Evolutionary conservation across 768 basidiomycete species (phyloP).

Genomic region (Inosperma sp.): DNA sequence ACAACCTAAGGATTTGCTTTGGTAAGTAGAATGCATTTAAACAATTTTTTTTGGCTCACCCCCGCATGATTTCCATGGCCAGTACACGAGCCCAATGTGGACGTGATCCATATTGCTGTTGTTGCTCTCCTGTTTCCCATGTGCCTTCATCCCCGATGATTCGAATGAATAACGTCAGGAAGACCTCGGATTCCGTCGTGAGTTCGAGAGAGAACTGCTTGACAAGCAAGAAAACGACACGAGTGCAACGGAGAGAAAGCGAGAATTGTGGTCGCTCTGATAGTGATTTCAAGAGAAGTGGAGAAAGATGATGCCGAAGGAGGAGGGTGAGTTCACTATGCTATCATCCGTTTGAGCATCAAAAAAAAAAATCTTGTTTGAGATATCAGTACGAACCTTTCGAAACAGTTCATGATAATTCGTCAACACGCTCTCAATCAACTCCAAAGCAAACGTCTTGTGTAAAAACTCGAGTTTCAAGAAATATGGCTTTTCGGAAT

Average conservation of each 20-base stretch:
- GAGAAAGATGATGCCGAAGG: slow-evolving; percentile 86
- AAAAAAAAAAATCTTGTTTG: too few species aligned
- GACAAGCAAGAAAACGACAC: slow-evolving; percentile 89
- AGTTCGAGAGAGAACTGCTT: slow-evolving; percentile 87
- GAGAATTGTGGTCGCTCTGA: slow-evolving; percentile 84
- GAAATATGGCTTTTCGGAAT: slow-evolving; percentile 75
- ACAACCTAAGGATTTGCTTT: slow-evolving; percentile 75
- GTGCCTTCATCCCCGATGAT: slow-evolving; percentile 52
- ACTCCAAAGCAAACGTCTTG: slow-evolving; percentile 93
- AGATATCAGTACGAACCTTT: slow-evolving; percentile 44
- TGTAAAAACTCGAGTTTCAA: slow-evolving; percentile 78
- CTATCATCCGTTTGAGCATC: slow-evolving; percentile 33
- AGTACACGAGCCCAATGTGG: slow-evolving; percentile 88
- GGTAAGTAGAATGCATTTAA: slow-evolving; percentile 9
- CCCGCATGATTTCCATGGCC: slow-evolving; percentile 89
- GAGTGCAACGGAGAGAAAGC: slow-evolving; percentile 82
- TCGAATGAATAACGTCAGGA: slow-evolving; percentile 68
- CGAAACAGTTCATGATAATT: slow-evolving; percentile 87
- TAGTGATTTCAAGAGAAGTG: slow-evolving; percentile 79
- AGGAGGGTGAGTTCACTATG: slow-evolving; percentile 80
- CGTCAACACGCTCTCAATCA: slow-evolving; percentile 94
- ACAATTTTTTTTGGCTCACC: slow-evolving; percentile 37
- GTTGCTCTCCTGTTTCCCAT: slow-evolving; percentile 25
- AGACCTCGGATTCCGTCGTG: slow-evolving; percentile 79
- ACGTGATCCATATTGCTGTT: slow-evolving; percentile 34